A percentile compares a stretch with the other conserved stretches of the same genome.
phyloP scores from a whole-genome alignment of 2,329 filamentous ascomycete genomes.

The Colletotrichum tanaceti region DNA sequence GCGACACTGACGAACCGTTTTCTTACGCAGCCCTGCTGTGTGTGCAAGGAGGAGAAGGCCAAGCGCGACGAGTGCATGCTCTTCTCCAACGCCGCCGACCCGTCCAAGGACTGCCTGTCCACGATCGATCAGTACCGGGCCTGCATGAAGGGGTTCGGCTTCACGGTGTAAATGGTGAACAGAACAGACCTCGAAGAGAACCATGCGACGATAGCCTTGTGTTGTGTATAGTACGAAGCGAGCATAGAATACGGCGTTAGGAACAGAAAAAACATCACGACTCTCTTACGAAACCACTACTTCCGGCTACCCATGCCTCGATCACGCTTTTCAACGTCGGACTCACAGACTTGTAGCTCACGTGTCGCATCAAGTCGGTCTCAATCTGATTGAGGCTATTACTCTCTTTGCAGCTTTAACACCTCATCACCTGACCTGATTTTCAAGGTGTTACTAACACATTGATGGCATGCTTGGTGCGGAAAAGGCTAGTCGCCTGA shows the following conservation, averaged over 20 bases:
- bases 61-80: slow-evolving; percentile 98
- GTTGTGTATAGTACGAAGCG: slow-evolving; percentile 40
- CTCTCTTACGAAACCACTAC: slow-evolving; percentile 3
- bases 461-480: neutral
- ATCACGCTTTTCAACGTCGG: neutral
- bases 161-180: slow-evolving; percentile 68
- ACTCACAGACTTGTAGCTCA: neutral
- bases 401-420: neutral
- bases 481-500: no score
- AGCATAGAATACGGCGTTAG: slow-evolving; percentile 40
- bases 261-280: slow-evolving; percentile 35
- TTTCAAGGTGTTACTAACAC: neutral
- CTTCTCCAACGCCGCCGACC: slow-evolving; percentile 86
- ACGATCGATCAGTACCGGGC: slow-evolving; percentile 86
- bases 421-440: neutral
- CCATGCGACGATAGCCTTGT: slow-evolving; percentile 32
- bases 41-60: slow-evolving; percentile 95
- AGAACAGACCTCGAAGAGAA: neutral
- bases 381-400: neutral
- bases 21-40: slow-evolving; percentile 83
- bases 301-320: neutral
- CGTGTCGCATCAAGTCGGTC: neutral
- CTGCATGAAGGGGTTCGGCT: slow-evolving; percentile 95
- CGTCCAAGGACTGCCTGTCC: slow-evolving; percentile 83
- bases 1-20: slow-evolving; percentile 17